phyloP scores from a whole-genome alignment of 2,329 filamentous ascomycete genomes.

The Pseudogymnoascus sp. region DNA sequence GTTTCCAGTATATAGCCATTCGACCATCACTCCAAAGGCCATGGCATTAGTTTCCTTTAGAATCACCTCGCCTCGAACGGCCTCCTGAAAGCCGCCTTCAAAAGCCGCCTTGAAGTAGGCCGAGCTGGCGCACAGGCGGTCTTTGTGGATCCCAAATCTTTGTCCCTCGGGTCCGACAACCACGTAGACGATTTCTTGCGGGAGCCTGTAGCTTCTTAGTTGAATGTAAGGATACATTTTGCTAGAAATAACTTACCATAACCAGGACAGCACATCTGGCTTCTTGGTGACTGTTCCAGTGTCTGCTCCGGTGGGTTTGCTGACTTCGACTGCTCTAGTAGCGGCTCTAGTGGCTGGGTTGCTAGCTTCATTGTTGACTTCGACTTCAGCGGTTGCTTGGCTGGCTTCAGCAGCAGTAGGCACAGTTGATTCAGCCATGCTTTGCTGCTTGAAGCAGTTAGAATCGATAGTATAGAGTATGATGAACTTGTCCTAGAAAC shows the following conservation, averaged over 20 bases:
- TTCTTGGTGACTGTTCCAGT: background rate
- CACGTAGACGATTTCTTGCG: slow-evolving; percentile 12
- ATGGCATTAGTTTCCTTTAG: slow-evolving; percentile 1
- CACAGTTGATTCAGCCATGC: too few species aligned
- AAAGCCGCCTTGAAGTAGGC: slow-evolving; percentile 19
- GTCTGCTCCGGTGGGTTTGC: background rate
- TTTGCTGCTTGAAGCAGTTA: too few species aligned
- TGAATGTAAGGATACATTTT: too few species aligned
- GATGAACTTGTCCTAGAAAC: too few species aligned
- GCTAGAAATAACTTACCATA: background rate
- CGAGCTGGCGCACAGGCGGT: slow-evolving; percentile 17
- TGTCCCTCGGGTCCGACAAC: slow-evolving; percentile 11
- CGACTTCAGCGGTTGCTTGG: too few species aligned
- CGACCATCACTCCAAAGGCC: slow-evolving; percentile 15
- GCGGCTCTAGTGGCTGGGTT: too few species aligned
- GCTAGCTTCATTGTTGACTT: too few species aligned
- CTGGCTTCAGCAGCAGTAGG: too few species aligned
- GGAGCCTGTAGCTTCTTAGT: background rate
- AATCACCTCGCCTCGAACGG: slow-evolving; percentile 11
- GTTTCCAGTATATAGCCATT: slow-evolving; percentile 15
- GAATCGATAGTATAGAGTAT: too few species aligned
- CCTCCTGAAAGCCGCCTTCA: slow-evolving; percentile 13
- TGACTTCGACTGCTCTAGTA: too few species aligned
- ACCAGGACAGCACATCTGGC: background rate
- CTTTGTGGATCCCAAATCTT: slow-evolving; percentile 19